These are phyloP conservation scores for Onygena corvina DNA, from an alignment of 2,329 filamentous ascomycete genomes.

Conservation along the genomic window DNA sequence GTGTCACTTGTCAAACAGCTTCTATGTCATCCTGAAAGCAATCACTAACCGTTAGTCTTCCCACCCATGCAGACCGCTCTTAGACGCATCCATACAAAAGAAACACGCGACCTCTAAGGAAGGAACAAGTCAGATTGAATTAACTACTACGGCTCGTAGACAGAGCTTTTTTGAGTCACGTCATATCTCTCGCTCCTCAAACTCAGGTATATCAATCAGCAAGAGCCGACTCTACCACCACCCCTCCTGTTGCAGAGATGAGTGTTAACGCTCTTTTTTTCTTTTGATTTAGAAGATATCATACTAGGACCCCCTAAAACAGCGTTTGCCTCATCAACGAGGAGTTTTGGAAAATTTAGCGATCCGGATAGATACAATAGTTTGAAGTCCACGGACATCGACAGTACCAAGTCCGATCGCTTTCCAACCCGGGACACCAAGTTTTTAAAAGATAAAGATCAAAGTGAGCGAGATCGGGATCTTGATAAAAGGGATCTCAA, in stretches of 20 bases:
- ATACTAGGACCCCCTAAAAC: slow-evolving; percentile 75
- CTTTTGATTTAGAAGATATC: slow-evolving; percentile 72
- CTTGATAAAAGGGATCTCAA: slow-evolving; percentile 30
- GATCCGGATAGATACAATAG: slow-evolving; percentile 34
- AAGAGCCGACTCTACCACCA: not conserved
- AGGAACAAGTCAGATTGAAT: slow-evolving; percentile 25
- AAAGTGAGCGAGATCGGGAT: slow-evolving; percentile 19
- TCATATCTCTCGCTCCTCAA: slow-evolving; percentile 38
- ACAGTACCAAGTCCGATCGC: slow-evolving; percentile 47
- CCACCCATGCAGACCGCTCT: slow-evolving; percentile 27
- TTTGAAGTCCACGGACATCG: slow-evolving; percentile 44
- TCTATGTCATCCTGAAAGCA: slow-evolving; percentile 6
- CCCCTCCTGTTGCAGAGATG: not conserved
- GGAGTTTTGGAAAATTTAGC: slow-evolving; percentile 39
- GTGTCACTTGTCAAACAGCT: slow-evolving; percentile 10
- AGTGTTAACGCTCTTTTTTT: slow-evolving; percentile 10
- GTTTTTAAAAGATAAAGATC: slow-evolving; percentile 28
- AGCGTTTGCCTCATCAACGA: slow-evolving; percentile 65
- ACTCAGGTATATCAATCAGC: slow-evolving; percentile 30
- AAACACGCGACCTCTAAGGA: slow-evolving; percentile 29
- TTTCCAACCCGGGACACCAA: slow-evolving; percentile 42
- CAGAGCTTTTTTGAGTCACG: slow-evolving; percentile 34
- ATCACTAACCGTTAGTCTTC: slow-evolving; percentile 14
- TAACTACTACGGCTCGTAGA: slow-evolving; percentile 24
- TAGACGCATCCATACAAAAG: slow-evolving; percentile 32